phyloP scores from a whole-genome alignment of 352 stramenopile genomes.

The Globisporangium apiculatum region DNA sequence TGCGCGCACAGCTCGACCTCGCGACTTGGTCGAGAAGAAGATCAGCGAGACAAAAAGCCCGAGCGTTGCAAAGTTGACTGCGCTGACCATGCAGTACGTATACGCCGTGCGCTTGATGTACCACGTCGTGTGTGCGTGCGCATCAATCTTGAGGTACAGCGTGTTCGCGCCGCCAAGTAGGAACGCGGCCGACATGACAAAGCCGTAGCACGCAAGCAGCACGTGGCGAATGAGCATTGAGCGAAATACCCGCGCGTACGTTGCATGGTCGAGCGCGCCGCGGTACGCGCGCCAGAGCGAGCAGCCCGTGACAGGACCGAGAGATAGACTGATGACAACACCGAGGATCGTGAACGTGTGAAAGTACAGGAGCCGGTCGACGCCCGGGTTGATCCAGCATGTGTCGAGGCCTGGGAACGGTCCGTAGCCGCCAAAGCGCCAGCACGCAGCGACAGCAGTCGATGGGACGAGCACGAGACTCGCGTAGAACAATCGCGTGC shows the following conservation, averaged over 20 bases:
- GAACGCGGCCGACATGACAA: constrained; percentile 18
- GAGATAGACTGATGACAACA: constrained; percentile 14
- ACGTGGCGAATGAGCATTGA: constrained; percentile 20
- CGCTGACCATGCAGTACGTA: constrained; percentile 23
- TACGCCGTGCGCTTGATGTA: constrained; percentile 25
- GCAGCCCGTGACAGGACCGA: constrained; percentile 11
- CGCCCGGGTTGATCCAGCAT: constrained; percentile 26
- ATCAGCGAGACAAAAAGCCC: constrained; percentile 24
- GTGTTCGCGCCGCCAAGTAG: constrained; percentile 21
- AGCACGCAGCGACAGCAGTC: constrained; percentile 17
- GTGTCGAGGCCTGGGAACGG: constrained; percentile 26
- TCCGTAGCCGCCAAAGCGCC: constrained; percentile 18
- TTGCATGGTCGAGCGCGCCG: constrained; percentile 4
- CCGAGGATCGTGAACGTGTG: constrained; percentile 24
- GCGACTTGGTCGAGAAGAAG: constrained; percentile 21
- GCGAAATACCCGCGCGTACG: constrained; percentile 15
- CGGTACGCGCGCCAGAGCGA: constrained; percentile 22
- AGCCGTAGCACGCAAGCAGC: constrained; percentile 18
- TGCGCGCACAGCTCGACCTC: constrained; percentile 5
- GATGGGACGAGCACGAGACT: constrained; percentile 16
- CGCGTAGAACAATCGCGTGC: constrained; percentile 15
- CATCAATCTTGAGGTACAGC: constrained; percentile 16
- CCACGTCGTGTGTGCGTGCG: constrained; percentile 12
- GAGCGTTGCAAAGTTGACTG: constrained; percentile 26
- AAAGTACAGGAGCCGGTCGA: constrained; percentile 24